Evolutionary conservation across 208 protist species (phyloP).

Genomic region (Angomonas desouzai): DNA sequence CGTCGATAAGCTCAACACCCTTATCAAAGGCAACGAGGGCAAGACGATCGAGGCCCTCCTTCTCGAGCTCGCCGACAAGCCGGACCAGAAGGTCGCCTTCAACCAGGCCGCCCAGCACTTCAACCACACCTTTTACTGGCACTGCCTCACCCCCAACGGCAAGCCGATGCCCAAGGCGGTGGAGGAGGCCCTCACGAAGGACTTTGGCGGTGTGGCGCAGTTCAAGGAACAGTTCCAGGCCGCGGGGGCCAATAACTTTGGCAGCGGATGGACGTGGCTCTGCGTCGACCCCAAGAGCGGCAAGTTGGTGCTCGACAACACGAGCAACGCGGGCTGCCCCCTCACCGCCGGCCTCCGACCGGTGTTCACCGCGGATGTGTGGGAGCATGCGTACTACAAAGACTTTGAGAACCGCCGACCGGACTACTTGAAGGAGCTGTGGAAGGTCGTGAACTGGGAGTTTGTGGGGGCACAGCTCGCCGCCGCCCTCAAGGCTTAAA

Average conservation of each 20-base stretch:
- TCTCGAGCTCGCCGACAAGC: constrained; percentile 26
- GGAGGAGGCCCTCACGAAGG: constrained; percentile 55
- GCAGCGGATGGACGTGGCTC: constrained; percentile 94
- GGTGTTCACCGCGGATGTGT: constrained; percentile 89
- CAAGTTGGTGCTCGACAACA: constrained; percentile 83
- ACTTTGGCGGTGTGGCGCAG: constrained; percentile 81
- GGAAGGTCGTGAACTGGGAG: constrained; percentile 15
- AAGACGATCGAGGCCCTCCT: constrained; percentile 88
- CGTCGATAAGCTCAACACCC: constrained; percentile 88
- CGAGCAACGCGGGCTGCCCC: constrained; percentile 88
- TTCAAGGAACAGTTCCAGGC: constrained; percentile 87
- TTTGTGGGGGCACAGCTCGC: not conserved
- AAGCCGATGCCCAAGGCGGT: constrained; percentile 58
- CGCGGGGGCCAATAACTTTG: constrained; percentile 88
- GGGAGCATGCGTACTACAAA: constrained; percentile 95
- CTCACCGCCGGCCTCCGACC: constrained; percentile 64
- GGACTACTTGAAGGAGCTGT: constrained; percentile 30
- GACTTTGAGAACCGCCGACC: constrained; percentile 23
- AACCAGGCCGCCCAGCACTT: constrained; percentile 93
- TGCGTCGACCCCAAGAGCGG: constrained; percentile 72
- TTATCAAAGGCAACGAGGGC: constrained; percentile 59
- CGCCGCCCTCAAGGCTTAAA: not conserved
- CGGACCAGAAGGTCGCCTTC: constrained; percentile 74
- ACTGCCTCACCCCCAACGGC: constrained; percentile 70
- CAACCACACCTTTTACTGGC: constrained; percentile 92